These are phyloP conservation scores for Elsinoe perseae DNA, from an alignment of 2,329 filamentous ascomycete species.

Conservation along the genomic window DNA sequence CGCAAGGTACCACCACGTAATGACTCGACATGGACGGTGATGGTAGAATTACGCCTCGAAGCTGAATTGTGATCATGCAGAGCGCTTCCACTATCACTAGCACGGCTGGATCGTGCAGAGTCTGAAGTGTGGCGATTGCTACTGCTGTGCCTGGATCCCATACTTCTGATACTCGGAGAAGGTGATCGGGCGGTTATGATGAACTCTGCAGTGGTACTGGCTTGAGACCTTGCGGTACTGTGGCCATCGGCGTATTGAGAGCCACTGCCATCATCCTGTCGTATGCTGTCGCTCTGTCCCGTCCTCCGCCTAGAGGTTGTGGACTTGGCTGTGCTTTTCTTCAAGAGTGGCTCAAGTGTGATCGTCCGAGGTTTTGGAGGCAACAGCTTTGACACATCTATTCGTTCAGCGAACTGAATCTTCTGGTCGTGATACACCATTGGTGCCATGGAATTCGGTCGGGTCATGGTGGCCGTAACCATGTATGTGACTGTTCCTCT, in stretches of 20 bases:
- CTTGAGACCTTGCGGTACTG: slow-evolving; percentile 25
- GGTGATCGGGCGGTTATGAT: slow-evolving; percentile 34
- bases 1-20: slow-evolving; percentile 75
- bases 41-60: slow-evolving; percentile 56
- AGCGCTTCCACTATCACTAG: slow-evolving; percentile 41
- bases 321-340: slow-evolving; percentile 36
- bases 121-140: slow-evolving; percentile 50
- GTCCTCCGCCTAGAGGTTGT: slow-evolving; percentile 15
- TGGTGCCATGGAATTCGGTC: slow-evolving; percentile 77
- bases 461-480: slow-evolving; percentile 80
- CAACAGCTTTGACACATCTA: slow-evolving; percentile 71
- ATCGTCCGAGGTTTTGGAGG: slow-evolving; percentile 74
- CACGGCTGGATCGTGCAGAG: slow-evolving; percentile 35
- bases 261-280: slow-evolving; percentile 15
- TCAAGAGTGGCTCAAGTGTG: slow-evolving; percentile 77
- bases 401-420: slow-evolving; percentile 68
- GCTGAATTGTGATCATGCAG: slow-evolving; percentile 31
- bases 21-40: slow-evolving; percentile 78
- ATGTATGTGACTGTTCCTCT: slow-evolving; percentile 87
- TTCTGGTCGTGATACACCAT: slow-evolving; percentile 74
- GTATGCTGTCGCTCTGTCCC: slow-evolving; percentile 12
- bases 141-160: slow-evolving; percentile 50
- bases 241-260: slow-evolving; percentile 6
- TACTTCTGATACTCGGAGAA: slow-evolving; percentile 41
- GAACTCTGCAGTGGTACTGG: slow-evolving; percentile 25